Conservation (phyloP, 2,329 filamentous ascomycete genomes). For the Talaromyces marneffei region DNA sequence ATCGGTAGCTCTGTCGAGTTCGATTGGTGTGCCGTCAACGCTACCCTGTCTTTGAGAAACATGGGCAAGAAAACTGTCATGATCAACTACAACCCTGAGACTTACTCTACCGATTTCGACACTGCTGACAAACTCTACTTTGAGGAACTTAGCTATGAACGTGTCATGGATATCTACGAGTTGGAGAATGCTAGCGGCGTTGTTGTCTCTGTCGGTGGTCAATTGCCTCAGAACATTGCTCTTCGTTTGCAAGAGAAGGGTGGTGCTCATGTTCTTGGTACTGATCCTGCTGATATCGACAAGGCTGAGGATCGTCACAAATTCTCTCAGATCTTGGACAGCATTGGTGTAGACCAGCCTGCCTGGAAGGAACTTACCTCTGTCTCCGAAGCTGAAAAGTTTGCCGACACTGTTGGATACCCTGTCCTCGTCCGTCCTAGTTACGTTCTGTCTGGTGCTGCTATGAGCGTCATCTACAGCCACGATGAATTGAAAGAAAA, state of each 20-base stretch:
- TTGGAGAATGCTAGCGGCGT: conserved; percentile 79
- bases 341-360: conserved; percentile 92
- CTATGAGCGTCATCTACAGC: conserved; percentile 94
- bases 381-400: conserved; percentile 77
- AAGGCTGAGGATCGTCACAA: conserved; percentile 97
- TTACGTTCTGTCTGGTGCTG: conserved; percentile 94
- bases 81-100: conserved; percentile 91
- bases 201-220: conserved; percentile 91
- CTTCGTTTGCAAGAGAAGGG: conserved; percentile 87
- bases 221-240: conserved; percentile 95
- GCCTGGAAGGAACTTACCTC: conserved; percentile 97
- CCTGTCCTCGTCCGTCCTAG: conserved; percentile 90
- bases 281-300: conserved; percentile 89
- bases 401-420: conserved; percentile 79
- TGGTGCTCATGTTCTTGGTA: conserved; percentile 84
- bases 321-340: conserved; percentile 95
- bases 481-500: conserved; percentile 90
- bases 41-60: conserved; percentile 71
- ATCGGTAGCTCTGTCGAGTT: conserved; percentile 98
- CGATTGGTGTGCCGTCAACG: conserved; percentile 95
- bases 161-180: conserved; percentile 98
- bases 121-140: conserved; percentile 90
- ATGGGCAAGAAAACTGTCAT: conserved; percentile 97
- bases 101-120: conserved; percentile 77
- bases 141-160: conserved; percentile 92